Conservation (phyloP, 1,284 basidiomycete genomes). For the Puccinia sorghi region DNA sequence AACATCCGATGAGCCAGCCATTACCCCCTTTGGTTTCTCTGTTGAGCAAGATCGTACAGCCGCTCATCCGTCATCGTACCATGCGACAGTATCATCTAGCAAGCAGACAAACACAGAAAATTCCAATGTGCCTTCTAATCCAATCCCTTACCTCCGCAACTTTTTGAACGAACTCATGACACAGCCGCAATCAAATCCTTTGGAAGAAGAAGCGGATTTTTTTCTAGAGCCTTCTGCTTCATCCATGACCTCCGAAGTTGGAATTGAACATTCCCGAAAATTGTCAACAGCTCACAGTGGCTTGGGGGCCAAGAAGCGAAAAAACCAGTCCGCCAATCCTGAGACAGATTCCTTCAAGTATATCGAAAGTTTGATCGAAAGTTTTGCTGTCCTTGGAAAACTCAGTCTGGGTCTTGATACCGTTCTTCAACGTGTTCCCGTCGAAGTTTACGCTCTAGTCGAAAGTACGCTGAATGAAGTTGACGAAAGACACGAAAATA, state of each 20-base stretch:
- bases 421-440: constrained; percentile 76
- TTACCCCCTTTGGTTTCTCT: constrained; percentile 30
- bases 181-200: constrained; percentile 74
- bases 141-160: constrained; percentile 57
- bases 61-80: constrained; percentile 27
- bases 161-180: constrained; percentile 72
- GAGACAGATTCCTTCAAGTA: constrained; percentile 92
- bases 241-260: constrained; percentile 41
- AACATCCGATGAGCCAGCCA: constrained; percentile 54
- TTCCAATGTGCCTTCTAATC: background rate
- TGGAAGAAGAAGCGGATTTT: constrained; percentile 66
- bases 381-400: constrained; percentile 84
- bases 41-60: constrained; percentile 33
- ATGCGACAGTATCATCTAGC: constrained; percentile 38
- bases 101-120: background rate
- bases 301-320: constrained; percentile 10
- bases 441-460: constrained; percentile 81
- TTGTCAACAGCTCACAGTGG: constrained; percentile 51
- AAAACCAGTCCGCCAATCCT: constrained; percentile 64
- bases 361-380: constrained; percentile 89
- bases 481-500: constrained; percentile 71
- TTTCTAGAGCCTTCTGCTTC: constrained; percentile 45
- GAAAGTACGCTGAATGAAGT: constrained; percentile 88
- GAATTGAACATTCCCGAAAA: constrained; percentile 48
- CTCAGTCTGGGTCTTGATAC: constrained; percentile 81